Percentiles rank a stretch among this genome's conserved stretches.
Conservation (phyloP, 2,329 filamentous ascomycete species). For the Fusarium pseudograminearum region DNA sequence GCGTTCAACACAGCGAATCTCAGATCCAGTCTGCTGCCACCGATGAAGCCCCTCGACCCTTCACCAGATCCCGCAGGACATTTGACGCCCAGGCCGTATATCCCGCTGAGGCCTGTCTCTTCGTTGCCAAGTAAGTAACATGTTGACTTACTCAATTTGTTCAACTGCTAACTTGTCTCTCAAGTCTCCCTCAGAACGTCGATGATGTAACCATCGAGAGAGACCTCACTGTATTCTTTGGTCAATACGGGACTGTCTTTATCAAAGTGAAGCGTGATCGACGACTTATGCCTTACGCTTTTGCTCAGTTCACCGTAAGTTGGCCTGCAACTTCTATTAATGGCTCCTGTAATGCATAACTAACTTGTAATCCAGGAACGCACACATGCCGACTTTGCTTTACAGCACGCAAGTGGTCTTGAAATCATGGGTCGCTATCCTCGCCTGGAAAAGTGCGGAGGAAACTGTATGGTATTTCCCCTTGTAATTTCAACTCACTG, state of each 20-base stretch:
- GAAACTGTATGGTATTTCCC: conserved; percentile 62
- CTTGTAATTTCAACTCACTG: background rate
- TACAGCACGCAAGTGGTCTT: conserved; percentile 60
- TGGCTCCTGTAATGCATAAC: background rate
- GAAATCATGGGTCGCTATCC: conserved; percentile 67
- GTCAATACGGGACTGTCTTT: conserved; percentile 66
- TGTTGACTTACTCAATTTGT: background rate
- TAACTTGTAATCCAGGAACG: conserved; percentile 56
- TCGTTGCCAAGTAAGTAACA: conserved; percentile 72
- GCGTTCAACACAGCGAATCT: too few relatives aligned
- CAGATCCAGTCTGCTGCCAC: background rate
- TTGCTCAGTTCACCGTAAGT: conserved; percentile 72
- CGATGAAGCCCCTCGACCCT: background rate
- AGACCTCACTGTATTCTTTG: conserved; percentile 66
- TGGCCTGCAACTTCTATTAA: background rate
- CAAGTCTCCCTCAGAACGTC: conserved; percentile 63
- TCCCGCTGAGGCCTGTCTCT: conserved; percentile 69
- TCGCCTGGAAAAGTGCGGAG: conserved; percentile 70
- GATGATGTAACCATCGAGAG: conserved; percentile 64
- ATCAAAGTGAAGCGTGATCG: conserved; percentile 73
- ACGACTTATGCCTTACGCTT: conserved; percentile 71
- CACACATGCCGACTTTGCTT: conserved; percentile 62
- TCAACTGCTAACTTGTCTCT: conserved; percentile 1
- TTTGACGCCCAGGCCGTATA: conserved; percentile 66
- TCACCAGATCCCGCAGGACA: background rate